Percentiles rank a stretch among this genome's conserved stretches.
These are phyloP conservation scores for Speleostelium caveatum DNA, from an alignment of 78 protist species.

Conservation along the genomic window DNA sequence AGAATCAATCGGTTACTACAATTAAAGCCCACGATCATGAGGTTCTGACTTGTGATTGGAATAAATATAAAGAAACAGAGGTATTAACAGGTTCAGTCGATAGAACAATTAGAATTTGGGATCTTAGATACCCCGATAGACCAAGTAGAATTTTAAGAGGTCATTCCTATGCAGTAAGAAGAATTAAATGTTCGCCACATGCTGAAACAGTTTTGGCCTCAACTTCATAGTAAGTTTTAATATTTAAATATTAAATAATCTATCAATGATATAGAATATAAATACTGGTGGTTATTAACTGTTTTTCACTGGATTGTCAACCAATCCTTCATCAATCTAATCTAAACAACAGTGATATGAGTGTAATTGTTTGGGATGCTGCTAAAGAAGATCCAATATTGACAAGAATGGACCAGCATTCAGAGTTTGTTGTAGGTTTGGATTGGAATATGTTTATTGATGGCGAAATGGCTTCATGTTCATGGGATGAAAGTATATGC, in stretches of 20 bases:
- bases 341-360: constrained; percentile 67
- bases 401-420: constrained; percentile 84
- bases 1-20: constrained; percentile 41
- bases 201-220: constrained; percentile 76
- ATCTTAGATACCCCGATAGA: constrained; percentile 79
- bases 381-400: constrained; percentile 75
- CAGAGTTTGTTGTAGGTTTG: constrained; percentile 88
- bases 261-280: too few relatives aligned
- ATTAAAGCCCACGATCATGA: constrained; percentile 86
- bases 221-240: constrained; percentile 79
- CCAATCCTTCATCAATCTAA: neutral
- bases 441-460: constrained; percentile 85
- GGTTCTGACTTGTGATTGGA: constrained; percentile 89
- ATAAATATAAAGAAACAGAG: constrained; percentile 84
- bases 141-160: constrained; percentile 73
- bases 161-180: constrained; percentile 84
- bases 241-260: too few relatives aligned
- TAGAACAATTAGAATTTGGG: constrained; percentile 83
- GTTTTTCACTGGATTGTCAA: neutral
- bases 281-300: neutral
- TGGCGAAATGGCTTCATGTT: constrained; percentile 84
- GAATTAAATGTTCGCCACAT: constrained; percentile 90
- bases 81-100: constrained; percentile 88
- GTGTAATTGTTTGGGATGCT: constrained; percentile 84
- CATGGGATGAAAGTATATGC: constrained; percentile 73